Evolutionary conservation across 1,284 basidiomycete genomes (phyloP).

Genomic region (Cryptococcus jaspeensis): DNA sequence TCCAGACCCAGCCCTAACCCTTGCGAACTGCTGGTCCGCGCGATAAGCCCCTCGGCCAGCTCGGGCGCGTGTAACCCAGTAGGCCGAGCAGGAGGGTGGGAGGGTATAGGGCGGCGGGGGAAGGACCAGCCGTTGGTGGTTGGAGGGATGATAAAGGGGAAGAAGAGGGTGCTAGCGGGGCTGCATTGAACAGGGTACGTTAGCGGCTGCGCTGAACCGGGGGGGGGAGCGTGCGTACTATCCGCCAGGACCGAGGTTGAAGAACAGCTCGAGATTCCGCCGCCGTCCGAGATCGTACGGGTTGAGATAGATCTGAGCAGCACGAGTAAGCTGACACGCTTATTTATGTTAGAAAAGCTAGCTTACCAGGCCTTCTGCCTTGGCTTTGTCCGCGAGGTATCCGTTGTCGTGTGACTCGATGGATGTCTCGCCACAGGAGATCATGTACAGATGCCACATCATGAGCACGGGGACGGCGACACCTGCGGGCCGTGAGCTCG

Average conservation of each 20-base stretch:
- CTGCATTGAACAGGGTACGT: conserved; percentile 51
- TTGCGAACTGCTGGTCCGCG: conserved; percentile 3
- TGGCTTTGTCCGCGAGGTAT: conserved; percentile 70
- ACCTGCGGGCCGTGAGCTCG: conserved; percentile 51
- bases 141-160: conserved; percentile 77
- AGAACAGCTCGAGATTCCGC: conserved; percentile 78
- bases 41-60: conserved; percentile 29
- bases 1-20: conserved; percentile 13
- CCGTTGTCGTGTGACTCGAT: conserved; percentile 89
- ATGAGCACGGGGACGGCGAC: conserved; percentile 79
- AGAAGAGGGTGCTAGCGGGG: conserved; percentile 69
- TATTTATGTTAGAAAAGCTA: background rate
- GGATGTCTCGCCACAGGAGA: conserved; percentile 78
- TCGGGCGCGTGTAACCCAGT: conserved; percentile 31
- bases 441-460: conserved; percentile 73
- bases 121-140: conserved; percentile 80
- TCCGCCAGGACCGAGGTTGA: conserved; percentile 76
- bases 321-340: background rate
- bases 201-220: background rate
- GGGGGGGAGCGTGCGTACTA: conserved; percentile 62
- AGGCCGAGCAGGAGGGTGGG: conserved; percentile 14
- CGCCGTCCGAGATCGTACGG: conserved; percentile 83
- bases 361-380: conserved; percentile 66
- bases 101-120: conserved; percentile 35
- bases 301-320: conserved; percentile 70